Base-by-base conservation (phyloP, 495 filamentous ascomycete genomes). In the Jackrogersella multiformis region DNA sequence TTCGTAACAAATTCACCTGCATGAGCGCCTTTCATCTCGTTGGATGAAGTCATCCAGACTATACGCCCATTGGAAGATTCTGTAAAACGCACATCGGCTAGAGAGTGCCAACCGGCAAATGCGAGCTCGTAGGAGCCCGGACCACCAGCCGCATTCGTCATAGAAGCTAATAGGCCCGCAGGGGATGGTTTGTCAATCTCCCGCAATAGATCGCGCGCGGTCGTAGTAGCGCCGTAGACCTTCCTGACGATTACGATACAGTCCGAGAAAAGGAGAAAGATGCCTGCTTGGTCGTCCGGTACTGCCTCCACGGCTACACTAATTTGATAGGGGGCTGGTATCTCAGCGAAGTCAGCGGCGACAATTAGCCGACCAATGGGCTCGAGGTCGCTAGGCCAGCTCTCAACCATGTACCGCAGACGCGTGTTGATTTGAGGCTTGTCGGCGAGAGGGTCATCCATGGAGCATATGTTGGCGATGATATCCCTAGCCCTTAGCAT, bases 381-480 rank as follows among this genome's bases (percentile, higher is more conserved):
- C 46, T 88, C 84, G 15, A 92, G 82, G 15, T 87, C 84, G 1
- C 81, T 73, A 2, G 96, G 93, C 96, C 95, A 98, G 39, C 82
- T 86, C 68, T 90, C 85, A 10, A 96, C 86, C 64, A 94, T 82
- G 34, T 89, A 87, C 55, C 88, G 88, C 1, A 97, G 77, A 12
- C 90, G 87, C 64, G 87, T 88, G 12, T 90, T 83, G 48, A 91
- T 81, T 70, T 90, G 87, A 2, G 86, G 84, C 56, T 92, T 88
- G 62, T 91, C 88, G 0, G 85, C 84, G 21, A 85, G 76, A 0
- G 86, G 80, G 24, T 86, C 87, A 64, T 97, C 92, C 54, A 96
- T 85, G 16, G 94, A 93, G 74, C 95, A 99, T 36, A 99, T 98
- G 32, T 95, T 93, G 15, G 93, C 91, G 64, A 99, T 91, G 48